phyloP scores from a whole-genome alignment of 805 yeast genomes.

The Starmera amethionina region DNA sequence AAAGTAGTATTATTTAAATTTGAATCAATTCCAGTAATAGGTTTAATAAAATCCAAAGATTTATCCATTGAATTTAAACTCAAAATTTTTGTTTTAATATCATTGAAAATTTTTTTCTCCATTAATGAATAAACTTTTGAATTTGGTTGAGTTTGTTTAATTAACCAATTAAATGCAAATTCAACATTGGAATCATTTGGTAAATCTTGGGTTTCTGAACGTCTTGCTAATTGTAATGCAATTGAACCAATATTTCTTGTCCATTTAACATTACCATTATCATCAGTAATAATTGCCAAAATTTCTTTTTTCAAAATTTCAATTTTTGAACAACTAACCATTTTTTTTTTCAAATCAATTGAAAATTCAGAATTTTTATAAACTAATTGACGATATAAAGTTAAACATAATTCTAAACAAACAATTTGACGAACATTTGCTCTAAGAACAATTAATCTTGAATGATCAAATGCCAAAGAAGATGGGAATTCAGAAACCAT shows the following conservation, averaged over 20 bases:
- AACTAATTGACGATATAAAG: slow-evolving; percentile 63
- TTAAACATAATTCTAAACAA: slow-evolving; percentile 65
- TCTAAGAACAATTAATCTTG: slow-evolving; percentile 64
- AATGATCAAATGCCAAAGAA: slow-evolving; percentile 75
- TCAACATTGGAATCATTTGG: slow-evolving; percentile 22
- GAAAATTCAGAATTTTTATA: slow-evolving; percentile 16
- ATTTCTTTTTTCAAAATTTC: slow-evolving; percentile 57
- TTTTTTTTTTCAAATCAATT: slow-evolving; percentile 10
- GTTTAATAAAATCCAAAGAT: not conserved
- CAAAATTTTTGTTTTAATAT: slow-evolving; percentile 29
- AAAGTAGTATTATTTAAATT: slow-evolving; percentile 7
- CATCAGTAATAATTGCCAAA: slow-evolving; percentile 72
- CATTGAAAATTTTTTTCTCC: slow-evolving; percentile 56
- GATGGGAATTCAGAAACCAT: slow-evolving; percentile 80
- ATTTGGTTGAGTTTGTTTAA: slow-evolving; percentile 78
- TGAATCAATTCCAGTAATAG: slow-evolving; percentile 6
- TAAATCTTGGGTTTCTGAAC: slow-evolving; percentile 17
- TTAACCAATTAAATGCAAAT: slow-evolving; percentile 69
- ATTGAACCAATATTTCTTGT: slow-evolving; percentile 69
- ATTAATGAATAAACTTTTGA: slow-evolving; percentile 68
- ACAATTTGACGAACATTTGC: slow-evolving; percentile 83
- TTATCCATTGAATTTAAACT: slow-evolving; percentile 7
- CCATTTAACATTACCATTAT: slow-evolving; percentile 85
- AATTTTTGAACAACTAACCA: slow-evolving; percentile 27
- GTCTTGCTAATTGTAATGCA: slow-evolving; percentile 54